A percentile compares a stretch with the other conserved stretches of the same genome.
These are phyloP conservation scores for Nadsonia commutata DNA, from an alignment of 1,139 yeast species.

Conservation along the genomic window DNA sequence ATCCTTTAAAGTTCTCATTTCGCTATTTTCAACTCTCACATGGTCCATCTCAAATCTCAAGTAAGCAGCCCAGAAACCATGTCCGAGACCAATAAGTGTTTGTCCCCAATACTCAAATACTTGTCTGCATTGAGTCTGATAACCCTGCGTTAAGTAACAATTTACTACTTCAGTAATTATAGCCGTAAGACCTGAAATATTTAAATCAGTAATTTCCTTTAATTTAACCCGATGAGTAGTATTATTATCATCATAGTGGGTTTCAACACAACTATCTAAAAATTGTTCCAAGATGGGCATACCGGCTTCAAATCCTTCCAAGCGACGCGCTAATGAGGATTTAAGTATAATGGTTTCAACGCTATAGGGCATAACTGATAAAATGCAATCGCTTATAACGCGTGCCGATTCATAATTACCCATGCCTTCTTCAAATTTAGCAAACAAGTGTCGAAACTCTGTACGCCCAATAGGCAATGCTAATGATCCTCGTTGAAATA, in stretches of 20 bases:
- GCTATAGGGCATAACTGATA: background rate
- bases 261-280: background rate
- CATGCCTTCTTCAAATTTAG: slow-evolving; percentile 7
- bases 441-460: slow-evolving; percentile 20
- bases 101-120: background rate
- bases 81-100: background rate
- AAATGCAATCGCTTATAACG: background rate
- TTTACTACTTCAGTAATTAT: background rate
- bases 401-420: background rate
- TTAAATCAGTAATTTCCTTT: background rate
- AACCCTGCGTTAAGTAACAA: background rate
- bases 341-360: background rate
- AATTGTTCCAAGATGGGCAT: background rate
- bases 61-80: background rate
- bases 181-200: background rate
- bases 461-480: slow-evolving; percentile 22
- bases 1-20: background rate
- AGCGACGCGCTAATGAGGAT: background rate
- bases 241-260: background rate
- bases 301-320: background rate
- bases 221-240: background rate
- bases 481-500: slow-evolving; percentile 19
- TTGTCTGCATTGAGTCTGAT: background rate
- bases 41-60: background rate
- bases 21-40: background rate